Conservation (phyloP, 768 basidiomycete species). For the Termitomyces sp. region DNA sequence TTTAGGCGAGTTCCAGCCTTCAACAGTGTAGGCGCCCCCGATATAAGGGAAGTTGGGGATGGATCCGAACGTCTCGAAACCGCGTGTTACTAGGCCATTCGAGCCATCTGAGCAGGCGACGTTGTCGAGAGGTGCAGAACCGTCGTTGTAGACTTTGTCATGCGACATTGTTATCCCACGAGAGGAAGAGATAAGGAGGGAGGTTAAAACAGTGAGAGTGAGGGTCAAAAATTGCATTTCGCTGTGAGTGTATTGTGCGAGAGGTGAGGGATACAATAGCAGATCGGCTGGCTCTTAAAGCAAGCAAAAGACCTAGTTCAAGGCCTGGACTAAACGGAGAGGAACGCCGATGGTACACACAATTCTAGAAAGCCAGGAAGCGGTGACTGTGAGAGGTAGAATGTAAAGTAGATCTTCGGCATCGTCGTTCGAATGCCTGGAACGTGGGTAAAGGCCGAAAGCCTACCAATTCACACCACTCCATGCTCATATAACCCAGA, state of each 20-base stretch:
- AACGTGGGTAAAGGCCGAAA: background rate
- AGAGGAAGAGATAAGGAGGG: constrained; percentile 7
- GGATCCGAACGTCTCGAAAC: constrained; percentile 39
- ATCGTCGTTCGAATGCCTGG: background rate
- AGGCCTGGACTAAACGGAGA: background rate
- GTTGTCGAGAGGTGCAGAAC: constrained; percentile 23
- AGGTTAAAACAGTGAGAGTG: constrained; percentile 19
- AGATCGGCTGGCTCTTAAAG: background rate
- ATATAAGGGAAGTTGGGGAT: constrained; percentile 53
- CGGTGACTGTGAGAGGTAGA: background rate
- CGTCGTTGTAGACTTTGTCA: constrained; percentile 38
- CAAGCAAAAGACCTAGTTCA: background rate
- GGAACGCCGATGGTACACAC: background rate
- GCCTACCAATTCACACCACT: background rate
- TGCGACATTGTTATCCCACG: constrained; percentile 21
- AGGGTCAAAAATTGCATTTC: constrained; percentile 30
- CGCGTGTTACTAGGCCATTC: constrained; percentile 36
- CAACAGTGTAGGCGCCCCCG: constrained; percentile 41
- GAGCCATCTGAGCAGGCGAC: constrained; percentile 51
- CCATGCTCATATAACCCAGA: background rate
- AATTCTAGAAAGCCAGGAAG: background rate
- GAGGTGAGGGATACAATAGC: background rate
- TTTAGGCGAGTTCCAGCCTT: constrained; percentile 39
- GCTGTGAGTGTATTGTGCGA: background rate
- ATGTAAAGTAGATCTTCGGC: background rate